Evolutionary conservation across 148 eudicot genomes (phyloP), one percentile per base, ranked within the genome.

Genomic region (Heliamphora exappendiculata): DNA sequence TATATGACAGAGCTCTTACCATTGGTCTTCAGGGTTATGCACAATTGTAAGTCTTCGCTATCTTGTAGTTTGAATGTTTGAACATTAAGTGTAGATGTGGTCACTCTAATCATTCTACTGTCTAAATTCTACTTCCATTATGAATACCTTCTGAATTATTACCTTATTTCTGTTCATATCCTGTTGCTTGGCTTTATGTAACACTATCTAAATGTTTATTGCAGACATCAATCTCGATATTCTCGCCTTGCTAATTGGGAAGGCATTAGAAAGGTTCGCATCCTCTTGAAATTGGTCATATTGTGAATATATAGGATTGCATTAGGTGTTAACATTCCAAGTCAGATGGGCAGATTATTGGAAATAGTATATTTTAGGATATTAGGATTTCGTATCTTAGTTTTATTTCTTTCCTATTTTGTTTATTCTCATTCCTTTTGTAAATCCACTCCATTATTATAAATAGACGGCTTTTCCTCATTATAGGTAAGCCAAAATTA

Each of bases 231-330:
- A 81, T 86, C 89, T 62, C 91, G 74, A 5, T 92, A 84, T 82
- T 84, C 91, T 75, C 93, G 96, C 74, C 96, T 92, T 80, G 97
- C 96, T 76, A 84, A 92, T 81, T 94, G 98, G 98, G 97, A 94
- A 65, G 98, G 98, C 70, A 94, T 94, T 60, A 36, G 26, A 69
- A 87, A 92, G 98, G 98, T 94, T 19, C 2, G 11, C 81, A 24
- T 64, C 50, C 64, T 72, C 45, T 74, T 55, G 73, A 67, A 54
- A 29, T 73, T 17, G 14, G 45, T 55, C 34, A 39, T 26, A 31
- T 29, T 8, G 24, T 41, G 6, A 26, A 7, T 51, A 24, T 76
- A 22, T 73, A 58, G 29, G 68, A 60, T 64, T 75, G 33, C 70
- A 16, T 42, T 8, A 45, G 50, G 77, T 19, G 67, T 29, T 17